Percentiles rank a stretch among this genome's conserved stretches.
Evolutionary conservation across 139 green algal genomes (phyloP).

Genomic region (Pleodorina starrii): DNA sequence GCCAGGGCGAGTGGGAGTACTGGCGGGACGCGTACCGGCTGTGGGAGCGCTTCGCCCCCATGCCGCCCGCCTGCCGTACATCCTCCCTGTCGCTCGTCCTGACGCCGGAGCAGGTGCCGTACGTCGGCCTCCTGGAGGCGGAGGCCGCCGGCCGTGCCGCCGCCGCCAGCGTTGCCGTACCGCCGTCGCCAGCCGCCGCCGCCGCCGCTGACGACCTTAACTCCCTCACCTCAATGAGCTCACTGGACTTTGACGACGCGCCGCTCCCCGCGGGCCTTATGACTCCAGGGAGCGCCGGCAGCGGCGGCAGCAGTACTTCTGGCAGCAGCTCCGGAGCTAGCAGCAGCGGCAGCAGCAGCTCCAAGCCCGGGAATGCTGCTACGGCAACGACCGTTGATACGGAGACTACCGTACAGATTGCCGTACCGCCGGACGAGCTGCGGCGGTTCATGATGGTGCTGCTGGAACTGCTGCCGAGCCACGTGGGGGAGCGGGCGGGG

Average conservation of each 20-base stretch:
- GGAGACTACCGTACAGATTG: neutral
- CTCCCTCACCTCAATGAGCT: slow-evolving; percentile 32
- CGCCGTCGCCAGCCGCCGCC: neutral
- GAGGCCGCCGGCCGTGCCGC: neutral
- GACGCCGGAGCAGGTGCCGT: neutral
- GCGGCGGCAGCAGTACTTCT: neutral
- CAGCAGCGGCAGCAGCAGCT: neutral
- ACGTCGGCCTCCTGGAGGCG: neutral
- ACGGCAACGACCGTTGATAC: neutral
- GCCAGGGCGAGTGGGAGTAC: slow-evolving; percentile 41
- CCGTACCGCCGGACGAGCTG: slow-evolving; percentile 21
- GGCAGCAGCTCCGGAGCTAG: neutral
- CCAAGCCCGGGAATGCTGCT: neutral
- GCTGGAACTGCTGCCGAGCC: slow-evolving; percentile 1
- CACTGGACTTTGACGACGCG: slow-evolving; percentile 32
- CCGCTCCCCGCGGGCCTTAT: slow-evolving; percentile 5
- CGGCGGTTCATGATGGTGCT: neutral
- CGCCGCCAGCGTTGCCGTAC: neutral
- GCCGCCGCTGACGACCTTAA: neutral
- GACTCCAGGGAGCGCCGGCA: neutral
- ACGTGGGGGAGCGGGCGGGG: neutral
- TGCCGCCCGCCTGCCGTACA: slow-evolving; percentile 11
- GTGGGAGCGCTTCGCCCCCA: neutral
- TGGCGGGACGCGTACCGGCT: slow-evolving; percentile 13
- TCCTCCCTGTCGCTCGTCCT: neutral